A percentile compares a stretch with the other conserved stretches of the same genome.
These are phyloP conservation scores for Thuja plicata DNA, from an alignment of 83 land plant species.

Conservation along the genomic window DNA sequence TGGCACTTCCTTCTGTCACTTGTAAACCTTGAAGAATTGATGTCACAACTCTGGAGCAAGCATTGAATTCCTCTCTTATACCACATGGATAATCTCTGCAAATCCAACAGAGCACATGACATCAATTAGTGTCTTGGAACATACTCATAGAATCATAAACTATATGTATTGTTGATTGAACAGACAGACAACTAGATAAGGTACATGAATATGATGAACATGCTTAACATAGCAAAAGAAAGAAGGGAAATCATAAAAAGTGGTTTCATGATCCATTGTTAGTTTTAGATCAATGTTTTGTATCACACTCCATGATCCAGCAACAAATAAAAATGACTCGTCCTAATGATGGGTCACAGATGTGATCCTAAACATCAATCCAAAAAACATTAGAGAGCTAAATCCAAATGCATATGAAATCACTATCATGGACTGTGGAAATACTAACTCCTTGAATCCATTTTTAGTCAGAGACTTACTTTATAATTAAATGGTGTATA, in stretches of 20 bases:
- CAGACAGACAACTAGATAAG: neutral
- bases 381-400: too few species aligned
- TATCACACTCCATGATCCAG: too few species aligned
- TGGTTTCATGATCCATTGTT: neutral
- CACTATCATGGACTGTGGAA: too few species aligned
- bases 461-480: neutral
- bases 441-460: too few species aligned
- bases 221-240: neutral
- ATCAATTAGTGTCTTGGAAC: neutral
- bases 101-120: neutral
- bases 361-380: too few species aligned
- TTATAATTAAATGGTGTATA: neutral
- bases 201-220: neutral
- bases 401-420: too few species aligned
- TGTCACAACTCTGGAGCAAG: constrained; percentile 41
- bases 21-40: constrained; percentile 24
- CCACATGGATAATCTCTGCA: constrained; percentile 65
- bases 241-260: neutral
- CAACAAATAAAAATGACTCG: too few species aligned
- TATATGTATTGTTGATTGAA: neutral
- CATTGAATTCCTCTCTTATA: constrained; percentile 42
- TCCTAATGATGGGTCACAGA: too few species aligned
- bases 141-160: neutral
- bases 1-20: constrained; percentile 15
- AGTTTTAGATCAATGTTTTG: too few species aligned